phyloP scores from a whole-genome alignment of 163 green algal species.

The Scenedesmus sp. region DNA sequence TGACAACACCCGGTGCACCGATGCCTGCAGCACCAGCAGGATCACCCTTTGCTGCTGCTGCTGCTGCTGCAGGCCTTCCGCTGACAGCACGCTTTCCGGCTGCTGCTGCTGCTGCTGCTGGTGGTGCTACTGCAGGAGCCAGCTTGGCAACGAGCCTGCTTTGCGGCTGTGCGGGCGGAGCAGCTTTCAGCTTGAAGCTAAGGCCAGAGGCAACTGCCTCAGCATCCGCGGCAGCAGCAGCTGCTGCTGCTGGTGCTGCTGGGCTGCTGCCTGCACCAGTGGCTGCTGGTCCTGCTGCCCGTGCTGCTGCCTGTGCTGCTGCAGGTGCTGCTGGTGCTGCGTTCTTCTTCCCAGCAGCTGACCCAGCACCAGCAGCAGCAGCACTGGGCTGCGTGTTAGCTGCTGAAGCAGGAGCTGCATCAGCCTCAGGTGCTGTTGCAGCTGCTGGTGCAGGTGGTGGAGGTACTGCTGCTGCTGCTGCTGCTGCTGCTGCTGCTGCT shows the following conservation, averaged over 20 bases:
- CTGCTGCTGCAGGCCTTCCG: neutral
- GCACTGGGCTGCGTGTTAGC: neutral
- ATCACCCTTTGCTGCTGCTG: neutral
- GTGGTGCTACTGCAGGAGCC: neutral
- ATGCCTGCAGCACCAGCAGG: neutral
- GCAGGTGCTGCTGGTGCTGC: neutral
- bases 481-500: constrained; percentile 14
- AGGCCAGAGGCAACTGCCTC: neutral
- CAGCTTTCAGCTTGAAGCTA: neutral
- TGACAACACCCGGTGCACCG: too few relatives aligned
- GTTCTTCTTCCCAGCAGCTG: too few relatives aligned
- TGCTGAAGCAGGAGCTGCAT: neutral
- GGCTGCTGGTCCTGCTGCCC: neutral
- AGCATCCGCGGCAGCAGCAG: neutral
- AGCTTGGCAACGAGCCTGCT: neutral
- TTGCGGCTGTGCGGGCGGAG: neutral
- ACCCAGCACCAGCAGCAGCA: neutral
- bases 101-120: neutral
- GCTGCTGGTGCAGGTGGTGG: constrained; percentile 1
- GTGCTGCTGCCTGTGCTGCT: neutral
- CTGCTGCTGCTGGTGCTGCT: neutral
- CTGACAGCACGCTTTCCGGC: neutral
- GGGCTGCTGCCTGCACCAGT: neutral
- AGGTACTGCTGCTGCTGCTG: neutral
- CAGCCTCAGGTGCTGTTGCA: neutral